Percentiles rank a stretch among this genome's conserved stretches.
These are phyloP conservation scores for Chlamydomonas applanata DNA, from an alignment of 139 green algal genomes.

Conservation along the genomic window DNA sequence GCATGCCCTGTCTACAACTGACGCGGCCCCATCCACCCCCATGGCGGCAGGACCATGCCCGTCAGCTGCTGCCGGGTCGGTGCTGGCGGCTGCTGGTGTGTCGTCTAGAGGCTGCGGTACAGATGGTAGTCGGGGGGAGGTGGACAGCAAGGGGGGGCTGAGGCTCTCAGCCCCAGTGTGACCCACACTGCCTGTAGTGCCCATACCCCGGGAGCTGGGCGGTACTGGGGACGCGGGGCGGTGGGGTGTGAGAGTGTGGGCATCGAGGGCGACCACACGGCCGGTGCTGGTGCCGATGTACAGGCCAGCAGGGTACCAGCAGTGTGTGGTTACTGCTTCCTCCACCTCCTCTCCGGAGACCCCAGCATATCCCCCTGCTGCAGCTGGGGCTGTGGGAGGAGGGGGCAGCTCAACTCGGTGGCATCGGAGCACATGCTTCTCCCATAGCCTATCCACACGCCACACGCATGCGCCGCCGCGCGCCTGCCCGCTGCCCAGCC, in stretches of 20 bases:
- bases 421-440: slow-evolving; percentile 15
- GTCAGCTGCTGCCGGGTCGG: too few species aligned
- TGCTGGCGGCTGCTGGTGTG: too few species aligned
- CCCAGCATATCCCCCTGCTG: not conserved
- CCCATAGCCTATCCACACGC: slow-evolving; percentile 32
- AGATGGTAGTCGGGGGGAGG: not conserved
- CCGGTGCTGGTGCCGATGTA: slow-evolving; percentile 25
- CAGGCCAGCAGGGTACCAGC: slow-evolving; percentile 23
- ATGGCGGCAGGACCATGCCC: too few species aligned
- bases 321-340: slow-evolving; percentile 11
- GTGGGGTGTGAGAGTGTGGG: slow-evolving; percentile 14
- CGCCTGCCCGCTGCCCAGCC: not conserved
- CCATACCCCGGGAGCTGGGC: not conserved
- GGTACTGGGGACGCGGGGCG: not conserved
- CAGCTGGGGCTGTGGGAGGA: not conserved
- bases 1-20: too few species aligned
- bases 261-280: slow-evolving; percentile 22
- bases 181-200: too few species aligned
- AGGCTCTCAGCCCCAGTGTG: too few species aligned
- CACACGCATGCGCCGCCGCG: slow-evolving; percentile 9
- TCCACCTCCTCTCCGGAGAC: not conserved
- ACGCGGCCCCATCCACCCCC: too few species aligned
- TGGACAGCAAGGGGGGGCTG: too few species aligned
- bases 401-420: not conserved
- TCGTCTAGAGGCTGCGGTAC: not conserved